Evolutionary conservation across 2,329 filamentous ascomycete species (phyloP), one percentile per base, ranked within the genome.

Genomic region (Proliferodiscus dingleyae): DNA sequence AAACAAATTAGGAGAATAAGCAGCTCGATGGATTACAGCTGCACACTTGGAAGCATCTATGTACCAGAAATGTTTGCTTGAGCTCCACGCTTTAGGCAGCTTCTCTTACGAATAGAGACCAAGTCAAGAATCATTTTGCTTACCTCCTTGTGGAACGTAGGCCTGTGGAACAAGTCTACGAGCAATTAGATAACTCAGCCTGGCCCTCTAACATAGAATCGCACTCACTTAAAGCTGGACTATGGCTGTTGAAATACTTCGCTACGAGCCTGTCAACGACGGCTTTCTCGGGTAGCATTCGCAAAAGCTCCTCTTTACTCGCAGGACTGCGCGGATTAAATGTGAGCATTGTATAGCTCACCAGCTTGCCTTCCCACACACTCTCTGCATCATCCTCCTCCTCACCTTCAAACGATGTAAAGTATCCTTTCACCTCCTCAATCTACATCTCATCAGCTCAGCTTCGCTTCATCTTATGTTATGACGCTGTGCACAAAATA

Each of bases 341-440:
- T 34, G 69, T 57, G 18, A 80, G 55, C 33, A 40, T 46, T 6
- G 51, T 61, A 18, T 62, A 64, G 3, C 64, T 57, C 13, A 61
- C 59, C 8, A 65, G 64, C 2, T 67, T 65, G 0, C 66, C 65
- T 33, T 33, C 30, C n/a, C 10, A 3, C 1, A 50, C 51, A 30
- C 39, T 18, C 30, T 50, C 39, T n/a, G 32, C 22, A 11, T 63
- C 61, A 9, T 58, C 50, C 11, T 56, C 58, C 4, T 64, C 61
- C 2, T n/a, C n/a, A n/a, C n/a, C n/a, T n/a, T n/a, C n/a, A n/a
- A n/a, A n/a, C n/a, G n/a, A n/a, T n/a, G 67, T 72, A 57, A 81
- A 80, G 52, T 77, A 80, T 45, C 65, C 68, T 59, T 79, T 78
- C 7, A 81, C 64, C 45, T 80, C 76, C 56, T 80, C 75, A 38